Conservation (phyloP, 2,329 filamentous ascomycete genomes). For the Podosphaera aphanis region DNA sequence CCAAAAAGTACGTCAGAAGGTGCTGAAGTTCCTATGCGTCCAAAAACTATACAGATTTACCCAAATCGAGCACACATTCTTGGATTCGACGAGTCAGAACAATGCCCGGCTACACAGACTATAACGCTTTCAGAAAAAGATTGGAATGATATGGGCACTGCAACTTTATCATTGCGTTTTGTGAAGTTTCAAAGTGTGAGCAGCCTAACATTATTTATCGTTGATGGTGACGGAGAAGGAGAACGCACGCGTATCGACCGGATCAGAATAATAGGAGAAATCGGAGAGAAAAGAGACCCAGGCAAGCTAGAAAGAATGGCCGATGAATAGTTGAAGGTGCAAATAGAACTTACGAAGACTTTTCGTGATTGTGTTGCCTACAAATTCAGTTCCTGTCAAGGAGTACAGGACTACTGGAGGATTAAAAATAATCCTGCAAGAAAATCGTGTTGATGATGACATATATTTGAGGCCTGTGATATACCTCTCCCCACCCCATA, state of each 20-base stretch:
- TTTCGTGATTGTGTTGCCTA: too few relatives aligned
- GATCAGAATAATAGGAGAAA: conserved; percentile 62
- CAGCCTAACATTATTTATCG: conserved; percentile 69
- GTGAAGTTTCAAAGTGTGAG: conserved; percentile 95
- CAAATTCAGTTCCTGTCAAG: too few relatives aligned
- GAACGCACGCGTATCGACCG: conserved; percentile 73
- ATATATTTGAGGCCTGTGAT: too few relatives aligned
- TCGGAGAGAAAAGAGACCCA: conserved; percentile 75
- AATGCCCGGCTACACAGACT: conserved; percentile 56
- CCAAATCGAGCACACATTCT: conserved; percentile 75
- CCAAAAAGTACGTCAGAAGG: conserved; percentile 35
- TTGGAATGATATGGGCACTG: conserved; percentile 63
- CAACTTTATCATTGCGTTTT: conserved; percentile 52
- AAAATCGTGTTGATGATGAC: too few relatives aligned
- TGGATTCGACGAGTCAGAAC: conserved; percentile 85
- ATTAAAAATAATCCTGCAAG: too few relatives aligned
- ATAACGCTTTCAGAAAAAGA: conserved; percentile 52
- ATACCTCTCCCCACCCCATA: too few relatives aligned
- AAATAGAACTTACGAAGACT: too few relatives aligned
- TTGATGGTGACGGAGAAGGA: conserved; percentile 58
- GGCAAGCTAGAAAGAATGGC: conserved; percentile 90
- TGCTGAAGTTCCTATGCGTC: conserved; percentile 57
- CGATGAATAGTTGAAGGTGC: conserved; percentile 46
- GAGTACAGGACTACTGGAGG: too few relatives aligned
- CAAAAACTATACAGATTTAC: conserved; percentile 64